Conservation (phyloP, 345 rosid genomes). For the Eucalyptus erythrocorys region DNA sequence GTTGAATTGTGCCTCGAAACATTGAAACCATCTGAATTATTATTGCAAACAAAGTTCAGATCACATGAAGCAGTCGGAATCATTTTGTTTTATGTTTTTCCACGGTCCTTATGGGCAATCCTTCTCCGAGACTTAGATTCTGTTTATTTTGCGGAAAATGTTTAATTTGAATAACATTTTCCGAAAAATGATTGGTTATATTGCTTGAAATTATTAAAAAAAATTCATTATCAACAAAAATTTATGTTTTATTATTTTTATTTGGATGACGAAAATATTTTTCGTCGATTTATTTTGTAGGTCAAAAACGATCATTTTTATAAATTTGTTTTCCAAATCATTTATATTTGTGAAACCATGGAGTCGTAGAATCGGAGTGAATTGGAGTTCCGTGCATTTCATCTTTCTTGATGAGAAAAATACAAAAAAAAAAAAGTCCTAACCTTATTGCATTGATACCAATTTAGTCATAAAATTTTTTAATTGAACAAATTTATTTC, state of each 20-base stretch:
- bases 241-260: neutral
- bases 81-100: neutral
- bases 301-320: neutral
- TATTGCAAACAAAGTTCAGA: neutral
- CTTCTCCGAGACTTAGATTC: neutral
- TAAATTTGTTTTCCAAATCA: neutral
- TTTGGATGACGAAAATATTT: fast-evolving
- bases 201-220: neutral
- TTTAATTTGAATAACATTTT: neutral
- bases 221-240: neutral
- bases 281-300: neutral
- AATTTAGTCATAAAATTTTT: too few species aligned
- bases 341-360: too few species aligned
- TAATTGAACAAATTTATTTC: fast-evolving
- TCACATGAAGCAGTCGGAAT: neutral
- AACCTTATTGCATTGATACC: too few species aligned
- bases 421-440: too few species aligned
- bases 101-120: neutral
- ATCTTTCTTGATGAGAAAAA: neutral
- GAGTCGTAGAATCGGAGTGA: neutral
- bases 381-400: too few species aligned
- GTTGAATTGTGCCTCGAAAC: neutral
- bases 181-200: neutral
- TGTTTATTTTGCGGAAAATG: neutral
- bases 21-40: neutral